Evolutionary conservation across 75 land plant genomes (phyloP).

Genomic region (Sequoia sempervirens): DNA sequence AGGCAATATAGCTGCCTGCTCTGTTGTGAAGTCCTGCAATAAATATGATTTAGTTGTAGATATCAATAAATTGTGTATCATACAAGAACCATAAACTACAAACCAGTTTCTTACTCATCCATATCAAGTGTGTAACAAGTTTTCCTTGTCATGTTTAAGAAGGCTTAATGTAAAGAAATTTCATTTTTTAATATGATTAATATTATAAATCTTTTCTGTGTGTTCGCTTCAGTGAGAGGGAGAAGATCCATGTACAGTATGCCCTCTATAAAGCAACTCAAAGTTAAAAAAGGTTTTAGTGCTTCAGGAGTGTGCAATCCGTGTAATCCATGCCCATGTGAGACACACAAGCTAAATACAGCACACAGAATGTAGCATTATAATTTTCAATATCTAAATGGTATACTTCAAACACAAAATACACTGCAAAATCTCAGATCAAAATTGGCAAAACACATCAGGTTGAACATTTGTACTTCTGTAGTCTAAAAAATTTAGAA

Average conservation of each 20-base stretch:
- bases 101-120: neutral
- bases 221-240: neutral
- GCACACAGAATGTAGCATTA: neutral
- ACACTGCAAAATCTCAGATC: neutral
- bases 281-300: neutral
- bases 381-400: neutral
- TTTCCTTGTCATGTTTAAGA: neutral
- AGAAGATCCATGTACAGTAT: neutral
- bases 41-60: neutral
- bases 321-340: neutral
- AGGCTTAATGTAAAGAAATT: neutral
- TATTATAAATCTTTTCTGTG: neutral
- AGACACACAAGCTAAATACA: neutral
- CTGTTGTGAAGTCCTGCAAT: slow-evolving; percentile 18
- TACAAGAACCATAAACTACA: neutral
- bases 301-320: neutral
- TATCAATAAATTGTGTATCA: neutral
- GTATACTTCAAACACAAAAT: neutral
- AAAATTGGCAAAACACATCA: neutral
- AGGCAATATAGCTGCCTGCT: slow-evolving; percentile 11
- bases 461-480: neutral
- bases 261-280: neutral
- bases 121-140: neutral
- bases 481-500: neutral
- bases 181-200: neutral